Conservation (phyloP, 1,284 basidiomycete species). For the Cerioporus squamosus region DNA sequence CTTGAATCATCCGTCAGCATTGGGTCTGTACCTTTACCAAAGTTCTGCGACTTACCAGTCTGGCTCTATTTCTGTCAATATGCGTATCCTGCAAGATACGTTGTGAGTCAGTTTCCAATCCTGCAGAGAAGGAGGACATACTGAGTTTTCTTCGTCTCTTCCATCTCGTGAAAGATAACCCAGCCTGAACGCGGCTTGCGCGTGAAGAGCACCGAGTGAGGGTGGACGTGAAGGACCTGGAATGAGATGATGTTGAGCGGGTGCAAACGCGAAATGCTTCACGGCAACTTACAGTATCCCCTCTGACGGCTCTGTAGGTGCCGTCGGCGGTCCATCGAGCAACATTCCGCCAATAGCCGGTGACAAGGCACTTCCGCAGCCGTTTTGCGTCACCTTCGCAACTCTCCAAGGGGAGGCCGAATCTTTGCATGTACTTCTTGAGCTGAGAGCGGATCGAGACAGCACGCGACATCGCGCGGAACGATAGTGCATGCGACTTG, state of each 20-base stretch:
- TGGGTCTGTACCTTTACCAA: neutral
- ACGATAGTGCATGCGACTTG: constrained; percentile 89
- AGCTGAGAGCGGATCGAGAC: constrained; percentile 92
- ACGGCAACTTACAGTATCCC: constrained; percentile 66
- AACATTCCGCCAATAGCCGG: constrained; percentile 94
- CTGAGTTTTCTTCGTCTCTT: constrained; percentile 94
- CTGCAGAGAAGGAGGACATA: constrained; percentile 38
- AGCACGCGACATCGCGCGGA: constrained; percentile 90
- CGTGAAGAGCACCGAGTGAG: constrained; percentile 93
- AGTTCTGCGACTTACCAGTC: constrained; percentile 49
- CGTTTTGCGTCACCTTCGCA: constrained; percentile 85
- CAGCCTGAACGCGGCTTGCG: constrained; percentile 88
- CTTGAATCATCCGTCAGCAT: constrained; percentile 29
- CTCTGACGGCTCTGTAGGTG: constrained; percentile 84
- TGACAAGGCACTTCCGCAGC: constrained; percentile 84
- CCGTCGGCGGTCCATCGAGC: constrained; percentile 90
- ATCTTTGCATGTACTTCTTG: constrained; percentile 90
- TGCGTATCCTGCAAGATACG: constrained; percentile 46
- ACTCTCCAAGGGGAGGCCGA: constrained; percentile 76
- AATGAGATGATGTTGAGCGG: neutral
- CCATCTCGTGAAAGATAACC: constrained; percentile 95
- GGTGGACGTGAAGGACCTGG: constrained; percentile 90
- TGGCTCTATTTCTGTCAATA: constrained; percentile 64
- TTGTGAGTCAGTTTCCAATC: neutral
- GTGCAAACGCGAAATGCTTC: no score